phyloP scores from a whole-genome alignment of 768 basidiomycete species.

The Rhodotorula paludigena region DNA sequence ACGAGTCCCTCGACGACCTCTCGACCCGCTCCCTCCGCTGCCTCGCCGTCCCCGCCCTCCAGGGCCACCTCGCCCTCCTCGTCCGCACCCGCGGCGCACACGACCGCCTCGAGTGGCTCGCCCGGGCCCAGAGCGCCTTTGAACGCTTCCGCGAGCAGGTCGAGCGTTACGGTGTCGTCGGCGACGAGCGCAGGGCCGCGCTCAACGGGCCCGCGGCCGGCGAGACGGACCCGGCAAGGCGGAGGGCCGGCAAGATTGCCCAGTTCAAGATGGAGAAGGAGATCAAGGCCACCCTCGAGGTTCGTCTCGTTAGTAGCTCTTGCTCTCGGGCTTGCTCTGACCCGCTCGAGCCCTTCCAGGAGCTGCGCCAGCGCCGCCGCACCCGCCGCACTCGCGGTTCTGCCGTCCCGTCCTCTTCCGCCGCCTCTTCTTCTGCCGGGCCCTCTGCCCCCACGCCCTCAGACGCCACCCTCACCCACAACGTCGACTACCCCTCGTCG shows the following conservation, averaged over 20 bases:
- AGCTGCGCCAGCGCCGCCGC: slow-evolving; percentile 14
- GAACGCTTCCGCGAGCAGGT: slow-evolving; percentile 36
- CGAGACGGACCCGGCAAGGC: slow-evolving; percentile 60
- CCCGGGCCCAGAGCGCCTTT: slow-evolving; percentile 48
- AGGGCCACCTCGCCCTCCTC: slow-evolving; percentile 63
- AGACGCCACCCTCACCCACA: slow-evolving; percentile 10
- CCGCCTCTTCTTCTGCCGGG: neutral
- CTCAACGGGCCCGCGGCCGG: slow-evolving; percentile 14
- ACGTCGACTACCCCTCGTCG: slow-evolving; percentile 27
- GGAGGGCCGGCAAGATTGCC: slow-evolving; percentile 81
- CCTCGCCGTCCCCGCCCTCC: slow-evolving; percentile 65
- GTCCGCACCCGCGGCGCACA: slow-evolving; percentile 56
- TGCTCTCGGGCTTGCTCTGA: too few species aligned
- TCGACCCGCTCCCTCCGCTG: slow-evolving; percentile 70
- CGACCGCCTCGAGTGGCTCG: slow-evolving; percentile 58
- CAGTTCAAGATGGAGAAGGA: slow-evolving; percentile 74
- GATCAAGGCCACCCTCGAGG: slow-evolving; percentile 63
- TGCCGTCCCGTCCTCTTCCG: slow-evolving; percentile 1
- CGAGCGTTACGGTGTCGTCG: slow-evolving; percentile 64
- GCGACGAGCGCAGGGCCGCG: slow-evolving; percentile 56
- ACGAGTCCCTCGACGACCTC: slow-evolving; percentile 77
- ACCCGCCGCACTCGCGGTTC: neutral
- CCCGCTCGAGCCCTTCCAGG: neutral
- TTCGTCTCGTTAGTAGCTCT: slow-evolving; percentile 44
- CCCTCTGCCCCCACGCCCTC: slow-evolving; percentile 3